Percentiles rank a stretch among this genome's conserved stretches.
Conservation (phyloP, 78 protist species). For the Emiliania huxleyi region DNA sequence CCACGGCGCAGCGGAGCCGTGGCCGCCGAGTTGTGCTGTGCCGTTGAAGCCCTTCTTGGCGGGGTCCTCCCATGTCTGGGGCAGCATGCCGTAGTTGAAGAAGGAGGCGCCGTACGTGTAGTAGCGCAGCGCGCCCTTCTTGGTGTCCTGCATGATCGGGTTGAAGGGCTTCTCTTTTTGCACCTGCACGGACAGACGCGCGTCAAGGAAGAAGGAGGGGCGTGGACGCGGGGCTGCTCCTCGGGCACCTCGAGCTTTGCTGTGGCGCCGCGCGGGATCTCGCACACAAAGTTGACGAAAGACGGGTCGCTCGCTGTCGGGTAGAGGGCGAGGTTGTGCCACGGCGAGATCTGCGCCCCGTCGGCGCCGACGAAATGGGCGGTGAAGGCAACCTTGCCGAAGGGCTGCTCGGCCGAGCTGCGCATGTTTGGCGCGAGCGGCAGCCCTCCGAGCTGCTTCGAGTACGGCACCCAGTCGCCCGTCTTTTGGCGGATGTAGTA, state of each 20-base stretch:
- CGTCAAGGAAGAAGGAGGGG: too few relatives aligned
- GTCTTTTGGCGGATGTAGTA: slow-evolving; percentile 31
- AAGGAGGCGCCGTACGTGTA: slow-evolving; percentile 55
- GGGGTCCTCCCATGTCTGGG: slow-evolving; percentile 62
- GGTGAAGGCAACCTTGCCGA: slow-evolving; percentile 14
- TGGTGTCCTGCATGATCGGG: slow-evolving; percentile 59
- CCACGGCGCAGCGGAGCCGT: too few relatives aligned
- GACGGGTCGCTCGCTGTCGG: too few relatives aligned
- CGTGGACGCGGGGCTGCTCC: too few relatives aligned
- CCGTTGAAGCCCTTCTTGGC: background rate
- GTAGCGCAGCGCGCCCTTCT: slow-evolving; percentile 48
- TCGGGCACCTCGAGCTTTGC: slow-evolving; percentile 60
- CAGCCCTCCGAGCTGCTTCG: slow-evolving; percentile 17
- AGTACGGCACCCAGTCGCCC: slow-evolving; percentile 31
- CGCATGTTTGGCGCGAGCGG: background rate
- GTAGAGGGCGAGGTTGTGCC: slow-evolving; percentile 42
- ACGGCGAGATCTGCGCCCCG: slow-evolving; percentile 32
- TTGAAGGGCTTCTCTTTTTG: slow-evolving; percentile 33
- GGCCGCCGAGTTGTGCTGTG: too few relatives aligned
- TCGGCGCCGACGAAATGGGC: slow-evolving; percentile 9
- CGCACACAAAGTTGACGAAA: slow-evolving; percentile 33
- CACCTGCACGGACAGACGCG: too few relatives aligned
- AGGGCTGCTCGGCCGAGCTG: background rate
- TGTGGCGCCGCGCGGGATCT: slow-evolving; percentile 14
- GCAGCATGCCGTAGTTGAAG: slow-evolving; percentile 62